phyloP scores from a whole-genome alignment of 345 rosid genomes.

The Theobroma cacao region DNA sequence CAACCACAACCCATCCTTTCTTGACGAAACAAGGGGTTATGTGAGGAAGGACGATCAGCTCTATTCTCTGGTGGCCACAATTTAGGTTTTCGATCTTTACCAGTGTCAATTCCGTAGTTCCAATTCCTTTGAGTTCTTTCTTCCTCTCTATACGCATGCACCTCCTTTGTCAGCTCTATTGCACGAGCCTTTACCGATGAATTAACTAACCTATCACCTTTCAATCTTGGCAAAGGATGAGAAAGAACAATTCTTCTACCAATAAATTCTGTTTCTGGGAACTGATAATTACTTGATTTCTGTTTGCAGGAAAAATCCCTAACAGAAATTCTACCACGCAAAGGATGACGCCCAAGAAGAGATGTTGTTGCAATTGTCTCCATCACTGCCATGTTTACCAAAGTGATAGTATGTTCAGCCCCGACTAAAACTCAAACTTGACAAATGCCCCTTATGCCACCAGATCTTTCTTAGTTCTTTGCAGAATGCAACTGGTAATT shows the following conservation, averaged over 20 bases:
- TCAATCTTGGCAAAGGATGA: constrained; percentile 34
- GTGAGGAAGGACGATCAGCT: constrained; percentile 80
- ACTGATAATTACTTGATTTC: constrained; percentile 31
- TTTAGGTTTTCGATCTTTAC: constrained; percentile 50
- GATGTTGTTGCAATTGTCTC: constrained; percentile 71
- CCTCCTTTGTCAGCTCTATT: constrained; percentile 68
- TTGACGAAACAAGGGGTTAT: constrained; percentile 84
- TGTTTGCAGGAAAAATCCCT: constrained; percentile 38
- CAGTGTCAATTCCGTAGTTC: constrained; percentile 42
- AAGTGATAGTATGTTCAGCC: constrained; percentile 14
- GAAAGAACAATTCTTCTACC: constrained; percentile 36
- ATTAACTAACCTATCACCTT: constrained; percentile 21
- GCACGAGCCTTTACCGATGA: constrained; percentile 58
- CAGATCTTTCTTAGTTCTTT: constrained; percentile 5
- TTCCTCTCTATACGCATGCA: constrained; percentile 55
- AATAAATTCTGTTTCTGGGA: constrained; percentile 30
- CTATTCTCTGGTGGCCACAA: constrained; percentile 86
- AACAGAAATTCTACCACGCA: constrained; percentile 34
- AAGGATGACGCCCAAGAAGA: constrained; percentile 49
- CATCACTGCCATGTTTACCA: constrained; percentile 53
- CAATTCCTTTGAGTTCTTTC: constrained; percentile 44
- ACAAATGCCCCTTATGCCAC: background rate
- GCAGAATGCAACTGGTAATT: too few species aligned
- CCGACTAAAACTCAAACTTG: background rate
- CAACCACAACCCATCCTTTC: constrained; percentile 99